Percentiles rank a stretch among this genome's conserved stretches.
Evolutionary conservation across 345 rosid species (phyloP).

Genomic region (Lepidium africanum): DNA sequence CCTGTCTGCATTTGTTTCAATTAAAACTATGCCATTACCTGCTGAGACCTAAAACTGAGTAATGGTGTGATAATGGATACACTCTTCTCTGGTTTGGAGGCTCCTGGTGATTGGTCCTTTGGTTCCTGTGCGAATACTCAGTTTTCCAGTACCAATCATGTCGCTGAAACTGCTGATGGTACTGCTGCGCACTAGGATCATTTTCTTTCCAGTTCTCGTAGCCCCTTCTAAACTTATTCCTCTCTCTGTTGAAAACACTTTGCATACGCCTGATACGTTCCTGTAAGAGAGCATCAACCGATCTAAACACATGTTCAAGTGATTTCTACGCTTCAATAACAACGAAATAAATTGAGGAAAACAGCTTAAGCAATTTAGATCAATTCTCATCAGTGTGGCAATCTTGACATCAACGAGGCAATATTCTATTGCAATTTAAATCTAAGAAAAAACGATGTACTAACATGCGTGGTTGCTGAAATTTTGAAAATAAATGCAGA

Average conservation of each 20-base stretch:
- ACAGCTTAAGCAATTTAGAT: background rate
- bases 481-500: background rate
- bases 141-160: constrained; percentile 99
- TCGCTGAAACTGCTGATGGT: constrained; percentile 80
- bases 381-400: background rate
- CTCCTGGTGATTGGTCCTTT: constrained; percentile 50
- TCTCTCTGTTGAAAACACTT: constrained; percentile 89
- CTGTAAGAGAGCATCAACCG: constrained; percentile 32
- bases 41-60: constrained; percentile 82
- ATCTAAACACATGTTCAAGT: background rate
- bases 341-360: background rate
- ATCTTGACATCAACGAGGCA: background rate
- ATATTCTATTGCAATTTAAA: background rate
- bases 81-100: constrained; percentile 48
- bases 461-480: background rate
- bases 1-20: background rate
- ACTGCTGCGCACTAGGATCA: constrained; percentile 53
- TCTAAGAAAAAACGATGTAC: too few relatives aligned
- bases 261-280: constrained; percentile 98
- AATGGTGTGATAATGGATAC: constrained; percentile 82
- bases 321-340: background rate
- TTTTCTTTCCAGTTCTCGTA: constrained; percentile 80
- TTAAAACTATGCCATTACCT: constrained; percentile 37
- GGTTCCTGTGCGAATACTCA: constrained; percentile 56
- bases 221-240: constrained; percentile 60